Base-by-base conservation (phyloP, 768 basidiomycete species). In the Amyloporia xantha region DNA sequence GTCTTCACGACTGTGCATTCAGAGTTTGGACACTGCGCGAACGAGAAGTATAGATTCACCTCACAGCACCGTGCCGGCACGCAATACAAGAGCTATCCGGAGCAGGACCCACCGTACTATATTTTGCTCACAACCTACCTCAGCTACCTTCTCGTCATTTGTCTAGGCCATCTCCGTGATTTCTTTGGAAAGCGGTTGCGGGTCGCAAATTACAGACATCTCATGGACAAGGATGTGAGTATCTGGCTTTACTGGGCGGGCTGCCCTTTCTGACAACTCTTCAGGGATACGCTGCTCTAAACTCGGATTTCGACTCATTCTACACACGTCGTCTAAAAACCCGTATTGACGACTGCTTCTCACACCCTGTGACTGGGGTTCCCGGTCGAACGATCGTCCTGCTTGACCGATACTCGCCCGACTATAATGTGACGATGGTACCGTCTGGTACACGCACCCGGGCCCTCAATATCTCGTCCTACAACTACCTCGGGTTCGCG, bases 401-500 rank as follows among this genome's bases (percentile, higher is more conserved):
- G 49, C 77, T 91, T 43, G 91, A 98, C 69, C 87, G 95, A 38
- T 74, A 79, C 55, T 88, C 91, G 11, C 68, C 77, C 42, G 86
- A 96, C 67, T 83, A 86, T 71, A 89, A 92, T 68, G 72, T 78
- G 61, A 84, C 83, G 3, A 84, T 89, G 51, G 67, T 80, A 43
- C 72, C 84, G 58, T 87, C 90, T 2, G 95, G 93, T 51, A 78
- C 73, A 1, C 78, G 76, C 21, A 93, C 91, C 0, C 89, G 94
- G 45, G 88, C 85, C 0, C 84, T 99, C 58, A 99, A 99, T 66
- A 87, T 98, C 56, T 94, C 93, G 1, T 96, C 92, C 6, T 99
- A 99, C 74, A 99, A 98, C 70, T 99, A 98, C 64, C 91, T 99
- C 59, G 96, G 96, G 3, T 99, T 99, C 62, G 96, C 95, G 0